These are phyloP conservation scores for Fraxinus latifolia DNA, from an alignment of 305 asterid genomes.

Conservation along the genomic window DNA sequence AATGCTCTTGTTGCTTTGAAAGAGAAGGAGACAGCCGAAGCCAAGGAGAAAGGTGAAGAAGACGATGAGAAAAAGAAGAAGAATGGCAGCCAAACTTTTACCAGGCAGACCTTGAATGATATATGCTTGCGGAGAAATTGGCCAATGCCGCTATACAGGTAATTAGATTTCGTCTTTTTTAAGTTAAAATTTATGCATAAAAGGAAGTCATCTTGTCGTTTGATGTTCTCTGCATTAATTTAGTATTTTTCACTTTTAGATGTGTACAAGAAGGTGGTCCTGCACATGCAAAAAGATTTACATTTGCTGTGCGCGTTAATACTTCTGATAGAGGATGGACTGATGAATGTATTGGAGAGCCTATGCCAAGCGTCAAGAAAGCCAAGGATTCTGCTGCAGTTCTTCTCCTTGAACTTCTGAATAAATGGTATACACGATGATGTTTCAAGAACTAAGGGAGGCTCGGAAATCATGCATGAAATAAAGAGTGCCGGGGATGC, in stretches of 20 bases:
- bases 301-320: slow-evolving; percentile 82
- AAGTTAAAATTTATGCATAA: neutral
- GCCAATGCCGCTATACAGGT: slow-evolving; percentile 98
- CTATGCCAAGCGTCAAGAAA: slow-evolving; percentile 97
- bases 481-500: neutral
- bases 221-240: neutral
- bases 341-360: slow-evolving; percentile 93
- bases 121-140: slow-evolving; percentile 90
- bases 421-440: slow-evolving; percentile 55
- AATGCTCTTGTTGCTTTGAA: slow-evolving; percentile 86
- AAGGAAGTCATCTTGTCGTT: neutral
- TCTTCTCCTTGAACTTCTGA: slow-evolving; percentile 76
- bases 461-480: neutral
- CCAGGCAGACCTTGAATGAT: slow-evolving; percentile 92
- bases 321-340: slow-evolving; percentile 88
- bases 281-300: slow-evolving; percentile 93
- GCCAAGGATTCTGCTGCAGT: slow-evolving; percentile 96
- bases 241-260: slow-evolving; percentile 33
- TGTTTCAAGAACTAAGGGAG: slow-evolving; percentile 15
- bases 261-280: slow-evolving; percentile 93
- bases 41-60: slow-evolving; percentile 45
- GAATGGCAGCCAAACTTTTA: slow-evolving; percentile 74
- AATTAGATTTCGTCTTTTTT: slow-evolving; percentile 7
- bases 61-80: slow-evolving; percentile 59
- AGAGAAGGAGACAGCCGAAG: slow-evolving; percentile 71